Evolutionary conservation across 352 stramenopile species (phyloP).

Genomic region (Thalassiosira hispida): DNA sequence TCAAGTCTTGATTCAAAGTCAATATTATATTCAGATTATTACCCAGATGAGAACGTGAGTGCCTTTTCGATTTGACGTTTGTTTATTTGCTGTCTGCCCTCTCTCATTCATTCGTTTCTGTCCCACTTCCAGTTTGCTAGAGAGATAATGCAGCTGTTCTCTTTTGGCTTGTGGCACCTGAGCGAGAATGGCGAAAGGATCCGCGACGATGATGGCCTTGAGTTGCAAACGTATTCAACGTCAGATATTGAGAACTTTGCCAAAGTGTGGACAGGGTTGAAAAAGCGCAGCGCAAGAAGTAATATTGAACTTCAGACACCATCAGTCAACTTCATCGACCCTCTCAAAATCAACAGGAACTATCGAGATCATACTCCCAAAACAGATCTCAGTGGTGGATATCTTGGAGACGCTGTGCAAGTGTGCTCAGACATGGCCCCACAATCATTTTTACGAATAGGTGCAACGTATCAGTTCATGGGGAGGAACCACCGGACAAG

Average conservation of each 20-base stretch:
- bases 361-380: conserved; percentile 70
- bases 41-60: background rate
- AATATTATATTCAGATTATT: background rate
- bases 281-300: conserved; percentile 9
- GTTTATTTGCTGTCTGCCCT: background rate
- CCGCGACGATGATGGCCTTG: conserved; percentile 34
- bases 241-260: conserved; percentile 42
- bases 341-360: conserved; percentile 48
- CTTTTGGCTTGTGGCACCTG: conserved; percentile 52
- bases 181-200: conserved; percentile 58
- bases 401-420: conserved; percentile 52
- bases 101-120: conserved; percentile 16
- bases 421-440: conserved; percentile 53
- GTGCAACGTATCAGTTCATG: conserved; percentile 44
- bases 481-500: too few relatives aligned
- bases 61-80: too few relatives aligned
- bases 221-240: conserved; percentile 43
- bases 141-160: conserved; percentile 65
- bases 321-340: conserved; percentile 53
- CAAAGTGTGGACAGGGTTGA: conserved; percentile 64
- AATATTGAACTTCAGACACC: background rate
- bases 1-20: background rate
- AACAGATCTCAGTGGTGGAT: conserved; percentile 34
- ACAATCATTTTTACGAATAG: conserved; percentile 29
- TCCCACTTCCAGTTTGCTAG: conserved; percentile 23